phyloP scores from a whole-genome alignment of 495 filamentous ascomycete genomes.

The Choiromyces venosus region DNA sequence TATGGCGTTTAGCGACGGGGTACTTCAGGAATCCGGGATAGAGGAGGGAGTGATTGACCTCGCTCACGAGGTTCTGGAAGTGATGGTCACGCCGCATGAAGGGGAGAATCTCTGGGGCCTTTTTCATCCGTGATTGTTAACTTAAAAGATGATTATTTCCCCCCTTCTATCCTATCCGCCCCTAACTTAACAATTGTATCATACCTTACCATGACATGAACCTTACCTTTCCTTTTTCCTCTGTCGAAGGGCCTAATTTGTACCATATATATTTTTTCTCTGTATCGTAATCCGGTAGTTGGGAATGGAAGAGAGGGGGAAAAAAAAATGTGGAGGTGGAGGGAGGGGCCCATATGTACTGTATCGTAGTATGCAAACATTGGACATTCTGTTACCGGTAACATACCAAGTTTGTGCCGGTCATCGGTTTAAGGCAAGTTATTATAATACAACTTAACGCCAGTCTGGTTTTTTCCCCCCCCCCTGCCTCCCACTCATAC shows the following conservation, averaged over 20 bases:
- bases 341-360: neutral
- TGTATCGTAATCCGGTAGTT: neutral
- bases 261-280: neutral
- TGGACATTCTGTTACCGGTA: too few species aligned
- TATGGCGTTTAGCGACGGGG: slow-evolving; percentile 61
- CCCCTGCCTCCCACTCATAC: neutral
- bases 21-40: slow-evolving; percentile 59
- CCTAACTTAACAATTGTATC: neutral
- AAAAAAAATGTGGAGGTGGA: neutral
- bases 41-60: slow-evolving; percentile 61
- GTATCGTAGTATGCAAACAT: neutral
- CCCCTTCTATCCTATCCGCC: neutral
- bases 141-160: neutral
- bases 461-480: too few species aligned
- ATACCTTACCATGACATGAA: too few species aligned
- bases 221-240: neutral
- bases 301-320: neutral
- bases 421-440: neutral
- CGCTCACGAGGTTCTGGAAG: slow-evolving; percentile 61
- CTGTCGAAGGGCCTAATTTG: neutral
- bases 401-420: neutral
- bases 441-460: neutral
- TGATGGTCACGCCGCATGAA: slow-evolving; percentile 63
- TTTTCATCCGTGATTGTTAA: slow-evolving; percentile 45
- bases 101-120: slow-evolving; percentile 58